Evolutionary conservation across 257 asterid species (phyloP), one percentile per base, ranked within the genome.

Genomic region (Asclepias syriaca): DNA sequence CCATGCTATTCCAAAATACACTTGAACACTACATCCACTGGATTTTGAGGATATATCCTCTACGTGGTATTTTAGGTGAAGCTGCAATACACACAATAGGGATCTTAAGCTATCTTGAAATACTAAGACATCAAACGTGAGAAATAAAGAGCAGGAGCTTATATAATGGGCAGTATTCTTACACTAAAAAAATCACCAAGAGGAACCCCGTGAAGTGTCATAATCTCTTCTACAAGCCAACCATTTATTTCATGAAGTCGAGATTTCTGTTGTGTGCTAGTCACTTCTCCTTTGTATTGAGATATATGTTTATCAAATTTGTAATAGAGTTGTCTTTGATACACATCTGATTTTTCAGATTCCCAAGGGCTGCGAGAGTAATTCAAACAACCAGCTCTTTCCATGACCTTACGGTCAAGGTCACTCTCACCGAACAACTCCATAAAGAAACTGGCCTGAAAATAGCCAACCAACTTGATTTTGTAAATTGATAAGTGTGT

Each of bases 121-220:
- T 6, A 54, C 39, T 54, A 8, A 61, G 12, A 19, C 60, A 9
- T 16, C 18, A 40, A 6, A 43, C 9, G 2, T 43, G 48, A 1
- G 10, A 32, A 34, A 19, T 11, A 5, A 45, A 45, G 45, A 73
- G 46, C 55, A 72, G 46, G 46, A 1, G 46, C 16, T 13, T 34
- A 34, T 72, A 10, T 27, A 22, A 29, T 68, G 21, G 45, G 66
- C 8, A 27, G 59, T 29, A 57, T 27, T 29, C 92, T 37, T 91
- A 94, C 99, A 57, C 83, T 87, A 84, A 92, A 95, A 83, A 70
- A 95, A 84, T 95, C 99, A 40, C 98, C 97, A 13, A 95, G 90
- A 46, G 99, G 99, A 75, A 95, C 83, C 61, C 95, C 98, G 10
- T 88, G 98, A 78, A 95, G 97, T 57, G 99, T 92, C 96, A 95